A percentile compares a stretch with the other conserved stretches of the same genome.
Conservation (phyloP, 139 green algal genomes). For the Coelastrella sp. region DNA sequence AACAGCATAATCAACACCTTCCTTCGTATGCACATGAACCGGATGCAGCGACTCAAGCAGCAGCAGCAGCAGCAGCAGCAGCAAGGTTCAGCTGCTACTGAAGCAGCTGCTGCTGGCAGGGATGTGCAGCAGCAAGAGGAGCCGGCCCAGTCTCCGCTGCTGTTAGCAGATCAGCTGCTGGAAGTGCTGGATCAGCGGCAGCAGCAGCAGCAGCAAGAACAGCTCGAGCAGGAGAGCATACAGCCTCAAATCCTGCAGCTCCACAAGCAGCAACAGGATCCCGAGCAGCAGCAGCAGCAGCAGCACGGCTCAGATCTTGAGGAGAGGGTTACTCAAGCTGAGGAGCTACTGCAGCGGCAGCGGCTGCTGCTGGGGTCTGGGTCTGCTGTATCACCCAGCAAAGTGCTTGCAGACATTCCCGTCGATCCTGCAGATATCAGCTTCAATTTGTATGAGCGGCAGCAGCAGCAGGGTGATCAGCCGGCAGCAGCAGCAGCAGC, state of each 20-base stretch:
- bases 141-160: background rate
- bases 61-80: conserved; percentile 25
- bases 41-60: conserved; percentile 7
- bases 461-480: conserved; percentile 14
- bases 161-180: background rate
- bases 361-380: background rate
- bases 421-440: background rate
- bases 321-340: background rate
- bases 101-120: background rate
- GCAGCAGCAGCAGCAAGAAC: background rate
- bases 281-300: background rate
- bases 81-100: background rate
- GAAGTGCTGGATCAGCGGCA: background rate
- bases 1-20: conserved; percentile 40
- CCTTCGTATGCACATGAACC: conserved; percentile 15
- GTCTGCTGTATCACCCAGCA: background rate
- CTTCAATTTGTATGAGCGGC: background rate
- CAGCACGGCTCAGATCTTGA: background rate
- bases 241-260: background rate
- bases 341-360: background rate
- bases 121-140: background rate
- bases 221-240: background rate
- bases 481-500: background rate
- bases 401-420: background rate
- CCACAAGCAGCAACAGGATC: background rate